phyloP scores from a whole-genome alignment of 2,329 filamentous ascomycete species.

The Clonostachys rhizophaga region DNA sequence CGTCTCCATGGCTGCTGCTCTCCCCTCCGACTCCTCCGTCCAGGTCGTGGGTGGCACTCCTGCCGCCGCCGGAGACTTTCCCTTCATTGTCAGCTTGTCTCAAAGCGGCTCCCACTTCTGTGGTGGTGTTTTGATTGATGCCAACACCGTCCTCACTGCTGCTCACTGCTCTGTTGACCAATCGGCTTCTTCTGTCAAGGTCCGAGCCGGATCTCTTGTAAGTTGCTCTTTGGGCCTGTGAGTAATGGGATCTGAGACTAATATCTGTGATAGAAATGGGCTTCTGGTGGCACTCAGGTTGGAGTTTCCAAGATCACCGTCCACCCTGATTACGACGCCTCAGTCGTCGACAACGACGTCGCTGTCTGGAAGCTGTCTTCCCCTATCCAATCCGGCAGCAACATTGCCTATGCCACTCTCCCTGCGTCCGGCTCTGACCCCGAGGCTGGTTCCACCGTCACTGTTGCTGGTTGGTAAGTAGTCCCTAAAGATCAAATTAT shows the following conservation, averaged over 20 bases:
- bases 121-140: conserved; percentile 19
- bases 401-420: conserved; percentile 2
- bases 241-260: not conserved
- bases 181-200: conserved; percentile 7
- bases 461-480: conserved; percentile 3
- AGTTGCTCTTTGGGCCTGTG: no score
- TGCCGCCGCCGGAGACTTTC: conserved; percentile 17
- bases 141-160: conserved; percentile 22
- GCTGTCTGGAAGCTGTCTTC: conserved; percentile 20
- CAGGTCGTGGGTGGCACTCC: conserved; percentile 15
- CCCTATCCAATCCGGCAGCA: conserved; percentile 6
- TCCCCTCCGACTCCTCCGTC: conserved; percentile 2
- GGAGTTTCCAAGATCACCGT: conserved; percentile 12
- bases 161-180: conserved; percentile 17
- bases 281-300: conserved; percentile 15
- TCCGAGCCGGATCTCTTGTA: conserved; percentile 19
- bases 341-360: conserved; percentile 15
- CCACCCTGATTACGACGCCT: conserved; percentile 14
- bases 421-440: conserved; percentile 3
- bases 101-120: conserved; percentile 12
- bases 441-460: not conserved
- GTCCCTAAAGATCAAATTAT: not conserved
- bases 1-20: conserved; percentile 3
- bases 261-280: not conserved
- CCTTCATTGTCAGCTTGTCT: conserved; percentile 20